A percentile compares a stretch with the other conserved stretches of the same genome.
Evolutionary conservation across 2,329 filamentous ascomycete species (phyloP).

Genomic region (Pseudogymnoascus destructans): DNA sequence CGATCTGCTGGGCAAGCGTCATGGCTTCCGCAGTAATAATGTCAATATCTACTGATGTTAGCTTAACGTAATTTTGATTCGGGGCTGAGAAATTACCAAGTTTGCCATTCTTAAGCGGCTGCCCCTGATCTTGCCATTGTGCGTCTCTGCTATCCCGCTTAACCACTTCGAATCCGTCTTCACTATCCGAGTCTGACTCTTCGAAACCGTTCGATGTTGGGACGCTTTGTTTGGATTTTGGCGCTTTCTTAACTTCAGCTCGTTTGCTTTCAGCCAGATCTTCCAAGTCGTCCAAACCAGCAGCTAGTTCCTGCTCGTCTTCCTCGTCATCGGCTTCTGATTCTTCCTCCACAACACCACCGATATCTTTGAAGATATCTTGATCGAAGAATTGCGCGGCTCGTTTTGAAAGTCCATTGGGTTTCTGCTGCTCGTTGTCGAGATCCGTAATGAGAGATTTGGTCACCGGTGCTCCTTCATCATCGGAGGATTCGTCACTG

Average conservation of each 20-base stretch:
- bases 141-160: conserved; percentile 38
- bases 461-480: conserved; percentile 33
- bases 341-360: conserved; percentile 47
- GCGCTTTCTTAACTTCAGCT: conserved; percentile 25
- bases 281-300: conserved; percentile 18
- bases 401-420: conserved; percentile 61
- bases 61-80: conserved; percentile 1
- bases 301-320: conserved; percentile 30
- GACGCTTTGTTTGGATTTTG: conserved; percentile 19
- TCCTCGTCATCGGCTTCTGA: conserved; percentile 30
- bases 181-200: conserved; percentile 24
- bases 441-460: conserved; percentile 49
- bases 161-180: conserved; percentile 50
- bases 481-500: conserved; percentile 48
- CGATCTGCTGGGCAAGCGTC: conserved; percentile 87
- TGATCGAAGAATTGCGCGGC: conserved; percentile 87
- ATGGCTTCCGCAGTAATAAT: conserved; percentile 99
- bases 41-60: conserved; percentile 58
- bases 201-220: conserved; percentile 12
- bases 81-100: conserved; percentile 33
- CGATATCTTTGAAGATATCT: conserved; percentile 81
- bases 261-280: conserved; percentile 22
- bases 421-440: conserved; percentile 36
- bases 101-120: conserved; percentile 48
- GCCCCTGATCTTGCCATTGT: conserved; percentile 55